Evolutionary conservation across 1,284 basidiomycete species (phyloP), one percentile per base, ranked within the genome.

Genomic region (Ganoderma sinense): DNA sequence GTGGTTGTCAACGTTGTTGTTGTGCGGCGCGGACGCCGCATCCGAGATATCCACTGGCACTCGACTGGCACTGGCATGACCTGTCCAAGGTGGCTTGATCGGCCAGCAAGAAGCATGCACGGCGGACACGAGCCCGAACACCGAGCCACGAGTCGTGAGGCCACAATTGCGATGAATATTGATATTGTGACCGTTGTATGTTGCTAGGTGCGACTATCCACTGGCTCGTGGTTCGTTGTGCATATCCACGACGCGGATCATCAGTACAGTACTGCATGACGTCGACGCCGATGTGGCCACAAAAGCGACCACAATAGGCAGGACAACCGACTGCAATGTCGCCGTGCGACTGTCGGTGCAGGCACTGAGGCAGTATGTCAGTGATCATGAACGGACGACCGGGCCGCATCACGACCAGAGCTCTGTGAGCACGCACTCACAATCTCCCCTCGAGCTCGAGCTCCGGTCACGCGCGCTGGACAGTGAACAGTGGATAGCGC

Each of bases 351-450:
- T 10, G 45, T n/a, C 8, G 45, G 45, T 23, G 45, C 20, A 51
- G 48, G 48, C n/a, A n/a, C n/a, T n/a, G n/a, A n/a, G n/a, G n/a
- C 8, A 8, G 48, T 14, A 48, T 23, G 29, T 56, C 55, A 33
- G 55, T 33, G n/a, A n/a, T n/a, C n/a, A n/a, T n/a, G 33, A 23
- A 56, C 55, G 55, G 55, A 33, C 55, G 55, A 33, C 55, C 55
- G 55, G 55, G 8, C 48, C 48, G 48, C 48, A 51, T 51, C 48
- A 26, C 23, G 48, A 26, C 11, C 48, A 51, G 48, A 51, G 48
- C 48, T n/a, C n/a, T n/a, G n/a, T n/a, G n/a, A n/a, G n/a, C n/a
- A n/a, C n/a, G n/a, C n/a, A n/a, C n/a, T 48, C 20, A 48, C 45
- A 20, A 48, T 8, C 36, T 36, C 36, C 36, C 36, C 36, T n/a